Percentiles rank a stretch among this genome's conserved stretches.
phyloP scores from a whole-genome alignment of 768 basidiomycete species.

The Roridomyces roridus region DNA sequence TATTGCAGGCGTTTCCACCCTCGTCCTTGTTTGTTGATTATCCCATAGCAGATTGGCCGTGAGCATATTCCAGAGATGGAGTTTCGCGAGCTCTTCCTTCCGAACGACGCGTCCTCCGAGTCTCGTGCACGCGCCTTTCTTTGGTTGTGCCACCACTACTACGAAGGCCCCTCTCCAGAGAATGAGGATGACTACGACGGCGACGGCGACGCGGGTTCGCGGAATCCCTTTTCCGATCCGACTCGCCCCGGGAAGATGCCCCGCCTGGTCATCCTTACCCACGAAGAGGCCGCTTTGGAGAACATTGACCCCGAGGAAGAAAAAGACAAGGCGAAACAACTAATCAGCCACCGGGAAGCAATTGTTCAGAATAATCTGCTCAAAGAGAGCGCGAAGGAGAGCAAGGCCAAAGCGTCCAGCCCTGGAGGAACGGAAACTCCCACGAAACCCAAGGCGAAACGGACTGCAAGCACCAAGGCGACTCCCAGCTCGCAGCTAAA shows the following conservation, averaged over 20 bases:
- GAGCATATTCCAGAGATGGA: slow-evolving; percentile 43
- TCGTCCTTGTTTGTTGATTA: not conserved
- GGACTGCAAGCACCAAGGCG: slow-evolving; percentile 26
- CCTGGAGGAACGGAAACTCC: slow-evolving; percentile 10
- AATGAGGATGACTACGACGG: slow-evolving; percentile 45
- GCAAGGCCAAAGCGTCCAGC: slow-evolving; percentile 19
- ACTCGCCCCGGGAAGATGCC: slow-evolving; percentile 42
- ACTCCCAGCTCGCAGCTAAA: slow-evolving; percentile 21
- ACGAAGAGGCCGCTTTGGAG: slow-evolving; percentile 46
- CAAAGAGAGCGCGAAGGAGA: slow-evolving; percentile 31
- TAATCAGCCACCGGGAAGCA: slow-evolving; percentile 45
- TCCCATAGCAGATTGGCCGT: slow-evolving; percentile 36
- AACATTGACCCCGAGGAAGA: slow-evolving; percentile 56
- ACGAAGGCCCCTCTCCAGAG: slow-evolving; percentile 51
- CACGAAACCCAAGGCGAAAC: slow-evolving; percentile 35
- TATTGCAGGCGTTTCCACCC: slow-evolving; percentile 23
- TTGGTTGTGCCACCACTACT: slow-evolving; percentile 65
- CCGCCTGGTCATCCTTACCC: slow-evolving; percentile 43
- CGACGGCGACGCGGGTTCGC: slow-evolving; percentile 33
- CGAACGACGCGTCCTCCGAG: slow-evolving; percentile 49
- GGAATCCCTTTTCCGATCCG: slow-evolving; percentile 69
- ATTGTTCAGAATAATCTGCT: slow-evolving; percentile 39
- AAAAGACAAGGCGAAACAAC: slow-evolving; percentile 41
- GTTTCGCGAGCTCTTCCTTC: slow-evolving; percentile 59
- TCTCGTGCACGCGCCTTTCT: slow-evolving; percentile 59